Base-by-base conservation (phyloP, 2,329 filamentous ascomycete genomes). In the Chaetomiaceae sp. region DNA sequence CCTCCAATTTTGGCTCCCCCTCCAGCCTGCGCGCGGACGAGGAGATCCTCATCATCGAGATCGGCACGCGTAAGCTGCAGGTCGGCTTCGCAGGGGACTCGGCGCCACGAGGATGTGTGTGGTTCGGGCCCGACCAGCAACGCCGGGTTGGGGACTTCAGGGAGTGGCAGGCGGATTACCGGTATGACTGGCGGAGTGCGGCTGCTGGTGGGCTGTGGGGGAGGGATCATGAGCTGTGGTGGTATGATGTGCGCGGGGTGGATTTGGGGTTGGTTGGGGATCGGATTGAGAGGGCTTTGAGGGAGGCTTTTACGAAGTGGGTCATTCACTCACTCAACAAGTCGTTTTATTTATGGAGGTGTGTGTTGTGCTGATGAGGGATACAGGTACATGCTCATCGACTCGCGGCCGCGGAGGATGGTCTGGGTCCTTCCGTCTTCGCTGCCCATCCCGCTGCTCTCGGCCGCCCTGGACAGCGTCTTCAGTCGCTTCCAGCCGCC, bases 1-100 rank as follows among this genome's bases (percentile, higher is more conserved):
- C 83, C 29, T 72, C 82, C 45, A 69, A 75, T 29, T 81, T 84
- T 65, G 76, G 82, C 60, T 80, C 81, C 42, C 75, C 83, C 60
- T 80, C 83, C 55, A 71, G 83, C 64, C 69, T 88, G 61, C 76
- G 84, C 64, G 74, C 85, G 64, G 91, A 96, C 63, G 94, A 99
- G 65, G 94, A 96, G 61, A 77, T 86, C 6, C 71, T 96, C 5
- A 80, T 99, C 38, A 76, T 96, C 47, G 91, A 97, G 68, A 69
- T 97, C 33, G 91, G 91, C 1, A 81, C 88, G 9, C 82, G 92
- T 20, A 87, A 84, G 69, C 69, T 97, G 23, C 83, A 87, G 40
- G 85, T 87, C 9, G 94, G 94, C 0, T 94, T 96, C 66, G 89
- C 91, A 6, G 91, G 91, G 47, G 91, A 96, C 68, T 80, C 84